Conservation (phyloP, 305 asterid genomes). For the Solanum hybrid region DNA sequence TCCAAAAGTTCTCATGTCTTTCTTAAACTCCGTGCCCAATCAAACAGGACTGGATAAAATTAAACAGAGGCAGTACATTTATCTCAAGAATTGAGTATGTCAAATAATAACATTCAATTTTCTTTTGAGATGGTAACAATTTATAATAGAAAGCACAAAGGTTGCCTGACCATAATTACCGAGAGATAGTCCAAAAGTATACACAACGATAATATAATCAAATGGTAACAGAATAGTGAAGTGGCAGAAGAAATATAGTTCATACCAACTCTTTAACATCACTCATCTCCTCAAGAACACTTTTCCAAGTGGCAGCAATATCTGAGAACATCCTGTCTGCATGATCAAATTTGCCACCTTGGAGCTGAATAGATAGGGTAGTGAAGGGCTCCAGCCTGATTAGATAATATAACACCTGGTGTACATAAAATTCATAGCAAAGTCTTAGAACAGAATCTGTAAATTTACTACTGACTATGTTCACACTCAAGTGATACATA, state of each 20-base stretch:
- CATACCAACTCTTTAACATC: slow-evolving; percentile 94
- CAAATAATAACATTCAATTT: neutral
- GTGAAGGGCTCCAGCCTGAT: slow-evolving; percentile 94
- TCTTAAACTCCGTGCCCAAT: neutral
- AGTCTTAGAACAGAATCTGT: slow-evolving; percentile 1
- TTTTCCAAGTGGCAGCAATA: slow-evolving; percentile 89
- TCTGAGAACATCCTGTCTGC: slow-evolving; percentile 98
- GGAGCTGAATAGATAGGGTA: slow-evolving; percentile 92
- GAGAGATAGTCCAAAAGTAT: neutral
- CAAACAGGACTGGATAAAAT: neutral
- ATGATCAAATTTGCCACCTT: slow-evolving; percentile 98
- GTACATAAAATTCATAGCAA: slow-evolving; percentile 15
- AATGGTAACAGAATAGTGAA: neutral
- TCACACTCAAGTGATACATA: neutral
- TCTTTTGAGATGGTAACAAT: neutral
- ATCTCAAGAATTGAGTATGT: neutral
- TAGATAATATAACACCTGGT: slow-evolving; percentile 92
- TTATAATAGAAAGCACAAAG: neutral
- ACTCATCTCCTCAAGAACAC: slow-evolving; percentile 99
- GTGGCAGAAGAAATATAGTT: slow-evolving; percentile 2
- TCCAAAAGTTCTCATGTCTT: neutral
- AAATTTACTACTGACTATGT: neutral
- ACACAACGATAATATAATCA: neutral
- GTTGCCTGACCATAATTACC: neutral
- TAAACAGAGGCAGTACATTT: neutral